Evolutionary conservation across 768 basidiomycete genomes (phyloP), one percentile per base, ranked within the genome.

Genomic region (Cystoderma amianthinum): DNA sequence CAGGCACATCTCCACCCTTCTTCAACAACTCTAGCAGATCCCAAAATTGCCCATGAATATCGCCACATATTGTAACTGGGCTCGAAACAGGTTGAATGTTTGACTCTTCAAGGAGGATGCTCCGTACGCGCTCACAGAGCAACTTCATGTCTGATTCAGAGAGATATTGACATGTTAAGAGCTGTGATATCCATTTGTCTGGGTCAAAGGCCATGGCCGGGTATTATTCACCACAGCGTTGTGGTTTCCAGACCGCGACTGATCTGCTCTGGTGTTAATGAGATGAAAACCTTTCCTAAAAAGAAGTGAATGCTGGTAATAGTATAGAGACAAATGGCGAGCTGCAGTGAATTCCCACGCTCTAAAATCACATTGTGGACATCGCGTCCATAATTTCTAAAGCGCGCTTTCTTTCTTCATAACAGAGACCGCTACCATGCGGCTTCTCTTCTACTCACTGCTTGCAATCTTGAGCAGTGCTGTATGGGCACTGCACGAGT

Each of bases 41-140:
- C 85, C 92, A 98, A 63, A 96, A 96, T 59, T 98, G 95, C 18
- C 94, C 94, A 53, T 98, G 94, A 39, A 98, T 95, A 57, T 97
- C 94, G 21, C 94, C 94, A 55, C 88, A 90, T 49, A 91, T 85
- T 21, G 95, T 97, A 25, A 97, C 95, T 1, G 95, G 95, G 43
- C 59, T 87, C 23, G 88, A 87, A 40, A 99, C 90, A 22, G 94
- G 94, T 56, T 97, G 93, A 43, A 98, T 94, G 58, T 98, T 99
- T 42, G 86, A 92, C 60, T 99, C 95, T 60, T 99, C 95, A 59
- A 97, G 82, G 25, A 96, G 75, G 36, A 94, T 83, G 36, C 82
- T 76, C 38, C 90, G 80, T 16, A 97, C 93, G 45, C 83, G 80
- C 44, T 91, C 78, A 70, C 95, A 98, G 37, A 99, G 80, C 32